Percentiles rank a stretch among this genome's conserved stretches.
Conservation (phyloP, 2,329 filamentous ascomycete genomes). For the Penicillium capsulatum region DNA sequence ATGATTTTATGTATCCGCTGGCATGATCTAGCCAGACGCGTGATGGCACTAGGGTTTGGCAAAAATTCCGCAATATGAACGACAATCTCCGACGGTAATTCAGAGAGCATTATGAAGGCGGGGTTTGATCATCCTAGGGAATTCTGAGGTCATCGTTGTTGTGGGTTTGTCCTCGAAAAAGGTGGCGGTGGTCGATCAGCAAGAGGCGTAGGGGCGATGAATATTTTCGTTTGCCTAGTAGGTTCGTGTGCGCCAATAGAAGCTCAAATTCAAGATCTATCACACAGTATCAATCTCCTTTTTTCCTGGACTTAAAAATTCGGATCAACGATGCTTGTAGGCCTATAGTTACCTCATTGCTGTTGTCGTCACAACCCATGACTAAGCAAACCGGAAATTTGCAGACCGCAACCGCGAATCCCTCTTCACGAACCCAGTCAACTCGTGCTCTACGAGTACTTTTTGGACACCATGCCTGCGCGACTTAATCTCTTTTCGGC, state of each 20-base stretch:
- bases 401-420: constrained; percentile 14
- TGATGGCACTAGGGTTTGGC: constrained; percentile 44
- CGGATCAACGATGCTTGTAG: too few species aligned
- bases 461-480: constrained; percentile 51
- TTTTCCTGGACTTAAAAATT: too few species aligned
- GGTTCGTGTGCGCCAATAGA: too few species aligned
- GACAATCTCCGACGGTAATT: constrained; percentile 43
- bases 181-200: too few species aligned
- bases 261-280: too few species aligned
- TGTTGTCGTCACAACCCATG: constrained; percentile 1
- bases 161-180: neutral
- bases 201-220: too few species aligned
- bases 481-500: constrained; percentile 49
- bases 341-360: too few species aligned
- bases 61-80: constrained; percentile 42
- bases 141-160: neutral
- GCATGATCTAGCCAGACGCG: constrained; percentile 45
- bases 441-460: constrained; percentile 1
- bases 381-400: constrained; percentile 23
- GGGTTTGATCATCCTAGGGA: neutral
- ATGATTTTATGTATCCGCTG: constrained; percentile 45
- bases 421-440: constrained; percentile 2
- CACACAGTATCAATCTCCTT: too few species aligned
- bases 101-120: constrained; percentile 27
- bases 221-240: too few species aligned